Conservation (phyloP, 2,329 filamentous ascomycete genomes). For the Paraphaeosphaeria minitans region DNA sequence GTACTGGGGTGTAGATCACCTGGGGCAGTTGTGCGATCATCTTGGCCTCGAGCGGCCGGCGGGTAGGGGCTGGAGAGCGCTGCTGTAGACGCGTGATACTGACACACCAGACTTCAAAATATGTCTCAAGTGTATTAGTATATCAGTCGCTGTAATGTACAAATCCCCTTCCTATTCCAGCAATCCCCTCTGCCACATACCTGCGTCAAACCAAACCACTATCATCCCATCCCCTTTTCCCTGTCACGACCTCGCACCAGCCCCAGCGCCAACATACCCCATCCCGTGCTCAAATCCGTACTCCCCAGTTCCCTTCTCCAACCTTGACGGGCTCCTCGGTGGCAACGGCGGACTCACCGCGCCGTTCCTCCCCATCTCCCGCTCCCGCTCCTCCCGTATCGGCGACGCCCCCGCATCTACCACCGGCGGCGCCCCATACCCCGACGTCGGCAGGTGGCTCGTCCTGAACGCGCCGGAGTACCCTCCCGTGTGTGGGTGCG, state of each 20-base stretch:
- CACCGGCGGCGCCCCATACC: neutral
- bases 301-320: neutral
- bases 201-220: neutral
- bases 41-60: slow-evolving; percentile 55
- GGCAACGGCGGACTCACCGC: neutral
- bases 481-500: neutral
- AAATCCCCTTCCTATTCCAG: no score
- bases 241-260: neutral
- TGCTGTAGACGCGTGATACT: slow-evolving; percentile 35
- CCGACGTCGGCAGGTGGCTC: neutral
- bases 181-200: no score
- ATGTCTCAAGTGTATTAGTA: neutral
- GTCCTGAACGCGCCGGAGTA: neutral
- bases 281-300: neutral
- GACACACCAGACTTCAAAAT: neutral
- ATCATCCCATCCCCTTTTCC: neutral
- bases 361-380: neutral
- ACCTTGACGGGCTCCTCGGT: neutral
- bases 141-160: neutral
- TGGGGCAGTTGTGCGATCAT: slow-evolving; percentile 60
- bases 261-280: neutral
- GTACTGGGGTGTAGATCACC: slow-evolving; percentile 66
- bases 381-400: neutral
- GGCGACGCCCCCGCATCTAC: neutral
- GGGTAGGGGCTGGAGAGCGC: slow-evolving; percentile 45